Conservation (phyloP, 345 rosid genomes). For the Eucalyptus polybractea region DNA sequence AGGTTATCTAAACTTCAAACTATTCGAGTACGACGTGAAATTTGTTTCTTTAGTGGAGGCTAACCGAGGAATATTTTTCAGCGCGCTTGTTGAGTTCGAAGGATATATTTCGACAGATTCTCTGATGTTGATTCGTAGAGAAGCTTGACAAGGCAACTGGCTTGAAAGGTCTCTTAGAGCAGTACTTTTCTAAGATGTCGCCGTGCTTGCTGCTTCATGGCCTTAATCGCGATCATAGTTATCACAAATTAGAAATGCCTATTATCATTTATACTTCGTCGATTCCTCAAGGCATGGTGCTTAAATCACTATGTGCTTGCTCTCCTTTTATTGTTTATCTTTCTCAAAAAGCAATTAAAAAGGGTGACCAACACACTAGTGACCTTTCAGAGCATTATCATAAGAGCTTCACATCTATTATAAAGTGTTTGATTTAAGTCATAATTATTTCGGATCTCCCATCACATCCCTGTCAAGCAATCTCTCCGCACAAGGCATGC, state of each 20-base stretch:
- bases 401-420: too few species aligned
- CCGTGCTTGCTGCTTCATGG: background rate
- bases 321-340: too few species aligned
- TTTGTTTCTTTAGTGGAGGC: background rate
- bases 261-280: background rate
- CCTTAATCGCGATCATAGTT: background rate
- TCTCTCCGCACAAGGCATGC: background rate
- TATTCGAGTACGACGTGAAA: background rate
- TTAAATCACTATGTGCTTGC: background rate
- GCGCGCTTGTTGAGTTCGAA: background rate
- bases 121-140: background rate
- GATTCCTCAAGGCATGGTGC: background rate
- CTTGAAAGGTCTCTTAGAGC: background rate
- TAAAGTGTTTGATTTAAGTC: background rate
- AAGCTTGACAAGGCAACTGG: background rate
- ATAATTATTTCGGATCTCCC: background rate
- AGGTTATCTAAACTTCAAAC: background rate
- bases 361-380: accelerated
- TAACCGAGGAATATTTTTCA: background rate
- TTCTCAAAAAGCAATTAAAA: too few species aligned
- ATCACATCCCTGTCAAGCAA: accelerated
- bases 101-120: background rate
- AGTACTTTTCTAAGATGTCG: background rate
- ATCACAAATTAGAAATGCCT: background rate
- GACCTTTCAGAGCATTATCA: background rate